Percentiles rank a stretch among this genome's conserved stretches.
Conservation (phyloP, 2,329 filamentous ascomycete genomes). For the Aspergillus terreus region DNA sequence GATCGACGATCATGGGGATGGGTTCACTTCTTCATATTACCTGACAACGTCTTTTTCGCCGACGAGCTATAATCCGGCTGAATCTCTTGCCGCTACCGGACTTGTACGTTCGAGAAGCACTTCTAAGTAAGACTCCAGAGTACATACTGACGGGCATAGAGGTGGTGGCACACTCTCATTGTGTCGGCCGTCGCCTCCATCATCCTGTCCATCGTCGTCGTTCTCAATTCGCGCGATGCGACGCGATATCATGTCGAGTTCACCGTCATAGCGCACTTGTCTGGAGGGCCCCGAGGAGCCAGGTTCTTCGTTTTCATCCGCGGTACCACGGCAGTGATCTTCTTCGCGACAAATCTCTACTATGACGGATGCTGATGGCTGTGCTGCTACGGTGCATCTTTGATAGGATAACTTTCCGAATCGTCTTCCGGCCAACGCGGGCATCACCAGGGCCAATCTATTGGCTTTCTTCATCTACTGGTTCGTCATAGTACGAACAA, state of each 20-base stretch:
- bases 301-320: slow-evolving; percentile 40
- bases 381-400: slow-evolving; percentile 32
- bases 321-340: slow-evolving; percentile 15
- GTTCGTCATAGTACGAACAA: not conserved
- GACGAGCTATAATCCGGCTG: slow-evolving; percentile 7
- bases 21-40: slow-evolving; percentile 8
- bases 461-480: slow-evolving; percentile 7
- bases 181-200: not conserved
- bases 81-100: not conserved
- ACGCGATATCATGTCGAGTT: not conserved
- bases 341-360: slow-evolving; percentile 22
- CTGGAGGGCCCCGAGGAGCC: slow-evolving; percentile 9
- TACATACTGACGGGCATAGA: not conserved
- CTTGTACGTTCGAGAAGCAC: not conserved
- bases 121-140: slow-evolving; percentile 5
- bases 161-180: not conserved
- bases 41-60: slow-evolving; percentile 7
- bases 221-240: not conserved
- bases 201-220: not conserved
- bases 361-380: slow-evolving; percentile 34
- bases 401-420: slow-evolving; percentile 5
- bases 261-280: not conserved
- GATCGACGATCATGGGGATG: slow-evolving; percentile 2
- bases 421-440: not conserved
- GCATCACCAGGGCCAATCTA: not conserved